Percentiles rank a stretch among this genome's conserved stretches.
Evolutionary conservation across 2,329 filamentous ascomycete genomes (phyloP).

Genomic region (Pyricularia grisea): DNA sequence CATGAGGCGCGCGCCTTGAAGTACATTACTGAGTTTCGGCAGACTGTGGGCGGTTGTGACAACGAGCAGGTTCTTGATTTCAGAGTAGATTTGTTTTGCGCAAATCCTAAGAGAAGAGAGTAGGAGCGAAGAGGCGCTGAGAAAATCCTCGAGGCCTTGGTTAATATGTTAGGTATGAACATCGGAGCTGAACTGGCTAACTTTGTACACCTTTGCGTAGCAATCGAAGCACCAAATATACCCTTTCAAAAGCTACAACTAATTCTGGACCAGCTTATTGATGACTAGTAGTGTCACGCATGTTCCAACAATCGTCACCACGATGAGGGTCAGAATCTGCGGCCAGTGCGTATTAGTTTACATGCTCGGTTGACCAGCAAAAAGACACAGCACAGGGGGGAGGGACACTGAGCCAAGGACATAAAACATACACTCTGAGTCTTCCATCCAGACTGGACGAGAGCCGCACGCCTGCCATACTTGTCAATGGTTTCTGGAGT

Average conservation of each 20-base stretch:
- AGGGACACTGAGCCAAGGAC: not conserved
- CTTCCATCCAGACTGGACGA: conserved; percentile 91
- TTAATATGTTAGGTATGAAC: not conserved
- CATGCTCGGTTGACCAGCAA: not conserved
- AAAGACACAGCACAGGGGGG: not conserved
- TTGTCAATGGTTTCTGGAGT: conserved; percentile 57
- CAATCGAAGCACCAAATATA: not conserved
- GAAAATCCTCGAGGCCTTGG: not conserved
- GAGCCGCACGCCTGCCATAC: conserved; percentile 67
- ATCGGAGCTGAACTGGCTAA: not conserved
- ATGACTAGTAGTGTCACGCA: conserved; percentile 53
- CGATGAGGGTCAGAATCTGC: conserved; percentile 53
- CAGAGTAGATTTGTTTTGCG: conserved; percentile 50
- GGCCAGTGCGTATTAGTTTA: not conserved
- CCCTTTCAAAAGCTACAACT: not conserved
- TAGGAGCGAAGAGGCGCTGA: not conserved
- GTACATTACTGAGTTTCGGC: conserved; percentile 51
- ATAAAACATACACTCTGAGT: conserved; percentile 63
- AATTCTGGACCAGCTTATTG: conserved; percentile 22
- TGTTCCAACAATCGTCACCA: conserved; percentile 53
- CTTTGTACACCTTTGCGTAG: not conserved
- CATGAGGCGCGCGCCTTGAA: conserved; percentile 34
- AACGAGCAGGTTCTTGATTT: conserved; percentile 17
- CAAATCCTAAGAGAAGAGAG: conserved; percentile 9
- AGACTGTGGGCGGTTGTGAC: conserved; percentile 57